Base-by-base conservation (phyloP, 805 yeast species). In the Lipomyces chichibuensis region DNA sequence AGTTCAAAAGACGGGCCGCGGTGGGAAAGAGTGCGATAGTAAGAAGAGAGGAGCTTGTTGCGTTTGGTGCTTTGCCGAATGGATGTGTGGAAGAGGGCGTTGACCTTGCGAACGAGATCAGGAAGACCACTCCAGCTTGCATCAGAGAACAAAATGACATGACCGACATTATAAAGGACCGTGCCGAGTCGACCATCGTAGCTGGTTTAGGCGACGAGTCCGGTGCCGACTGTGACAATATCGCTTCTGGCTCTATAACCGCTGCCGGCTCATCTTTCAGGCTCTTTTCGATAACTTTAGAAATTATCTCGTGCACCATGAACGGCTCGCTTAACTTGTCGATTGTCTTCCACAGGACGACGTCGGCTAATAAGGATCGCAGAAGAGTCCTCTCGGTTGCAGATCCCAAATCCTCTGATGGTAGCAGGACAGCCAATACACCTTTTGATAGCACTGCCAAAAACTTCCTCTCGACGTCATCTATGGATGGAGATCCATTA, bases 311-410 rank as follows among this genome's bases (percentile, higher is more conserved):
- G 79, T 86, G 83, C 1, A 85, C 69, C 74, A 83, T 80, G 76
- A 83, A 85, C n/a, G 85, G 85, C 64, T 85, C 85, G 9, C 82
- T 77, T 17, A 85, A 65, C 70, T 83, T 83, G 6, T 80, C 82
- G 4, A 83, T 73, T 0, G 80, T 70, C 64, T 80, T 84, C 54
- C 75, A 75, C 54, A 85, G 63, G 0, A 82, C 77, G 55, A 84
- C 70, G 57, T 84, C 86, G 29, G 80, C 77, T 14, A 84, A 53
- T 3, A 85, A 65, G 0, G 82, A 74, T 3, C 79, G 71, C 5
- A 84, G 64, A 59, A 85, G 80, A 29, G 78, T 74, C 4, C 74
- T 70, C 1, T 82, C 81, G 9, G 83, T 67, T 3, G 74, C 70
- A 0, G 85, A 83, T n/a, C 78, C 77, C 2, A 74, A 58, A 46